A percentile compares a stretch with the other conserved stretches of the same genome.
Evolutionary conservation across 345 rosid species (phyloP).

Genomic region (Brassica napus): Da-Ae NC_063438.1:1970501-1971000

Average conservation of each 20-base stretch:
- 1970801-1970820: slow-evolving; percentile 18
- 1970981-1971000: neutral
- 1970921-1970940: neutral
- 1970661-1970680: slow-evolving; percentile 18
- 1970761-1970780: neutral
- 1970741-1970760: slow-evolving; percentile 6
- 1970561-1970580: slow-evolving; percentile 24
- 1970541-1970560: slow-evolving; percentile 36
- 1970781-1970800: slow-evolving; percentile 24
- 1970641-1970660: slow-evolving; percentile 14
- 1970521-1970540: slow-evolving; percentile 42
- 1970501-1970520: slow-evolving; percentile 42
- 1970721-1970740: slow-evolving; percentile 38
- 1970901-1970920: neutral
- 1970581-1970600: slow-evolving; percentile 18
- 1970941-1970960: slow-evolving; percentile 13
- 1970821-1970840: slow-evolving; percentile 1
- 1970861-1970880: slow-evolving; percentile 39
- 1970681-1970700: slow-evolving; percentile 31
- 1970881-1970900: slow-evolving; percentile 32
- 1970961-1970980: slow-evolving; percentile 19
- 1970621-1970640: slow-evolving; percentile 25
- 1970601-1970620: slow-evolving; percentile 4
- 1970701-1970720: slow-evolving; percentile 39
- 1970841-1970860: neutral